Evolutionary conservation across 129 eudicot species (phyloP).

Genomic region (Flaveria robusta): DNA sequence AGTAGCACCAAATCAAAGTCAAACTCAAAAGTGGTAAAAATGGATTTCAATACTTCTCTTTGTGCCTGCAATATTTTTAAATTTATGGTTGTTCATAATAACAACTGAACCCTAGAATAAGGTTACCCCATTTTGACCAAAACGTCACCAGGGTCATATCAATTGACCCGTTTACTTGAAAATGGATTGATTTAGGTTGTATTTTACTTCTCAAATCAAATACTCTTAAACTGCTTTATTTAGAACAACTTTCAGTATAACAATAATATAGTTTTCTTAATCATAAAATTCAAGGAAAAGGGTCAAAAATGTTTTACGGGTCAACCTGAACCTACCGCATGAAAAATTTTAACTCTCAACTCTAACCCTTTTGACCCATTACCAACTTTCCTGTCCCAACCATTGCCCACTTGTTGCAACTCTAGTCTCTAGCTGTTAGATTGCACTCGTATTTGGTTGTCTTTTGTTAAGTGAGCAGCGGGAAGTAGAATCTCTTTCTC

Average conservation of each 20-base stretch:
- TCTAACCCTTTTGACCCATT: not conserved
- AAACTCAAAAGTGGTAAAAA: slow-evolving; percentile 11
- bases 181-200: not conserved
- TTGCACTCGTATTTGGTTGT: not conserved
- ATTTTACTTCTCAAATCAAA: not conserved
- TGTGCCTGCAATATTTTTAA: not conserved
- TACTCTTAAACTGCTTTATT: not conserved
- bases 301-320: not conserved
- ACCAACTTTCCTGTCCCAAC: not conserved
- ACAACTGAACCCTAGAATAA: slow-evolving; percentile 1
- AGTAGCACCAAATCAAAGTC: slow-evolving; percentile 51
- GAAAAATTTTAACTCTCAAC: not conserved
- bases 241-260: not conserved
- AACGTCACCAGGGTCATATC: not conserved
- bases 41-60: not conserved
- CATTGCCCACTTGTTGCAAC: not conserved
- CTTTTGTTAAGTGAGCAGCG: not conserved
- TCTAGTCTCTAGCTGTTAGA: not conserved
- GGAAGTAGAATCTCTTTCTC: not conserved
- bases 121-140: slow-evolving; percentile 14
- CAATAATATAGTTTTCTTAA: not conserved
- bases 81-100: not conserved
- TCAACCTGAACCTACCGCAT: not conserved
- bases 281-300: not conserved
- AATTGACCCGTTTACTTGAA: slow-evolving; percentile 1